Percentiles rank a stretch among this genome's conserved stretches.
These are phyloP conservation scores for Suhomyces prunicola DNA, from an alignment of 805 yeast genomes.

Conservation along the genomic window DNA sequence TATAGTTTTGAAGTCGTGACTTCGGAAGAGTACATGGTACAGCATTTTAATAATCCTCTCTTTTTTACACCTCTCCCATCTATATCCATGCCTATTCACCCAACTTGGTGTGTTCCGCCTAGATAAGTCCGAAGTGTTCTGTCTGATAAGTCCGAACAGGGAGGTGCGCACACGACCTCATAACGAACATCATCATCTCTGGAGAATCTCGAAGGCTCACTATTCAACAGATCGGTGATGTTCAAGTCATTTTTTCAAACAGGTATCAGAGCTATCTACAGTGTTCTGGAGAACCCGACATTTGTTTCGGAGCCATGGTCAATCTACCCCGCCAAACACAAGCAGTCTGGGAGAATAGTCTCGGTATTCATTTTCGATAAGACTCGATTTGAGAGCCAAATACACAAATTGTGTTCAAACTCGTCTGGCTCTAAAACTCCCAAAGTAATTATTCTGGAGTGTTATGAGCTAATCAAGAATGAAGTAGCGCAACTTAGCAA, in stretches of 20 bases:
- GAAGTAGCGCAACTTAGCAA: constrained; percentile 74
- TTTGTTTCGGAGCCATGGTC: constrained; percentile 82
- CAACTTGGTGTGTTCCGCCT: not conserved
- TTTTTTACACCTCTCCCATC: not conserved
- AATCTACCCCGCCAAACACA: constrained; percentile 78
- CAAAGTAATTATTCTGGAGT: constrained; percentile 55
- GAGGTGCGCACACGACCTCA: not conserved
- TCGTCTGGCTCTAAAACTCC: constrained; percentile 38
- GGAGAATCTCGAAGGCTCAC: not conserved
- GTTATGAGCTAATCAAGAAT: constrained; percentile 58
- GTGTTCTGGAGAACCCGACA: constrained; percentile 65
- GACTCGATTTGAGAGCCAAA: constrained; percentile 58
- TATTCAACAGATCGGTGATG: constrained; percentile 28
- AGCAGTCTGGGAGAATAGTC: constrained; percentile 55
- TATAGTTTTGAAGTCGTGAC: not conserved
- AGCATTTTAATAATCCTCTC: not conserved
- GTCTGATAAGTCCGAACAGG: not conserved
- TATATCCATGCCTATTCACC: not conserved
- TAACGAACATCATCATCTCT: not conserved
- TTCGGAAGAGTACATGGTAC: not conserved
- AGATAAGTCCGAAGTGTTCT: not conserved
- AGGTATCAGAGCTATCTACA: constrained; percentile 65
- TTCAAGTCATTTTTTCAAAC: constrained; percentile 51
- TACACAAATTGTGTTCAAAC: constrained; percentile 37
- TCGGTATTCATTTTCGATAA: constrained; percentile 89